Conservation (phyloP, 208 protist genomes). For the Trypanosoma grayi region DNA sequence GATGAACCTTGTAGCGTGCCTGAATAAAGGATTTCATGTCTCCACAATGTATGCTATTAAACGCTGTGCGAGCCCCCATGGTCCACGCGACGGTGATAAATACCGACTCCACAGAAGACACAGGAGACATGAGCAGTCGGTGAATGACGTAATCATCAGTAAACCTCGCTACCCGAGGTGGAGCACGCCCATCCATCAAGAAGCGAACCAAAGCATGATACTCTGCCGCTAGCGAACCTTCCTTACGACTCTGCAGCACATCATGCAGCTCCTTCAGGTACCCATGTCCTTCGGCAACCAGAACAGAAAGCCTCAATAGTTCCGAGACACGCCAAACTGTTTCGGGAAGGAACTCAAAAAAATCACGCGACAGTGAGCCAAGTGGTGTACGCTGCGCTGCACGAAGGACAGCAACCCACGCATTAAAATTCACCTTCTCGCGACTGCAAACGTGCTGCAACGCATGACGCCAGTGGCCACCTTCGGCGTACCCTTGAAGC, state of each 20-base stretch:
- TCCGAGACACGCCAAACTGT: slow-evolving; percentile 6
- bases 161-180: neutral
- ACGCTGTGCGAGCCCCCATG: neutral
- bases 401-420: slow-evolving; percentile 20
- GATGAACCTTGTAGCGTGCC: slow-evolving; percentile 22
- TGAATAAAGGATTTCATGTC: slow-evolving; percentile 23
- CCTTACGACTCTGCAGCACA: slow-evolving; percentile 3
- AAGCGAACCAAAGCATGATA: slow-evolving; percentile 22
- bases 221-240: neutral
- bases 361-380: slow-evolving; percentile 17
- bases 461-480: slow-evolving; percentile 26
- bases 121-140: slow-evolving; percentile 25
- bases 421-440: neutral
- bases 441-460: slow-evolving; percentile 4
- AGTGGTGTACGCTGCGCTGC: slow-evolving; percentile 23
- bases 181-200: slow-evolving; percentile 8
- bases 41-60: neutral
- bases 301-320: slow-evolving; percentile 18
- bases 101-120: neutral
- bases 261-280: slow-evolving; percentile 13
- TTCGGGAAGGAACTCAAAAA: slow-evolving; percentile 18
- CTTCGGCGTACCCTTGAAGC: slow-evolving; percentile 28
- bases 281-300: slow-evolving; percentile 26
- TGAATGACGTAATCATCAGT: slow-evolving; percentile 19
- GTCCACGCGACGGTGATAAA: slow-evolving; percentile 7